These are phyloP conservation scores for Trametes cinnabarina DNA, from an alignment of 768 basidiomycete species.

Conservation along the genomic window DNA sequence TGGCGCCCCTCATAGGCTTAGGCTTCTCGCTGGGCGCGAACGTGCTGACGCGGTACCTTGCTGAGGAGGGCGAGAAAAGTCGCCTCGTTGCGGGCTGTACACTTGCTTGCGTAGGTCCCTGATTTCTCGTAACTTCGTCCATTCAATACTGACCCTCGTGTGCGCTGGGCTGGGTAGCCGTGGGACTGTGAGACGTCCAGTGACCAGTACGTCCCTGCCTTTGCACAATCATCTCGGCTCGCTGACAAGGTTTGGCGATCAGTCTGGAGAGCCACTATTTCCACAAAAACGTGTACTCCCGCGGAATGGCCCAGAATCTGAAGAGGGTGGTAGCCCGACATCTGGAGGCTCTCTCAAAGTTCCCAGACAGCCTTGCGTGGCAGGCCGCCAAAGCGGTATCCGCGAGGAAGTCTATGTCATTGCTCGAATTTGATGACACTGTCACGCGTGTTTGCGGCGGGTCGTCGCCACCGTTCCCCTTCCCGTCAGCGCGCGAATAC, in stretches of 20 bases:
- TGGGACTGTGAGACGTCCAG: slow-evolving; percentile 45
- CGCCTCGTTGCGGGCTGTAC: slow-evolving; percentile 65
- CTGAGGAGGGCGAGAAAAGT: slow-evolving; percentile 69
- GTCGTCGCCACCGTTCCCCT: slow-evolving; percentile 47
- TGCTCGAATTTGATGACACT: slow-evolving; percentile 57
- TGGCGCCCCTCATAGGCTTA: slow-evolving; percentile 78
- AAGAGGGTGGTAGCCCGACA: slow-evolving; percentile 56
- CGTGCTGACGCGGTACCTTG: slow-evolving; percentile 85
- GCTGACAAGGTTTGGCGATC: slow-evolving; percentile 10
- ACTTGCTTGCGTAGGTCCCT: slow-evolving; percentile 66
- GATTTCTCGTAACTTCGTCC: slow-evolving; percentile 13
- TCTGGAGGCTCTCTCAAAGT: slow-evolving; percentile 42
- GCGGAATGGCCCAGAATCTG: slow-evolving; percentile 76
- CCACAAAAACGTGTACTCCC: slow-evolving; percentile 67
- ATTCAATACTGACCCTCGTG: slow-evolving; percentile 8
- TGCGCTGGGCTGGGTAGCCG: slow-evolving; percentile 36
- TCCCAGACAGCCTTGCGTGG: slow-evolving; percentile 51
- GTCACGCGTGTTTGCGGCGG: slow-evolving; percentile 72
- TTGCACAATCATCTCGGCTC: slow-evolving; percentile 4
- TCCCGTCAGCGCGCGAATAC: slow-evolving; percentile 45
- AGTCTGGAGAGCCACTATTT: slow-evolving; percentile 58
- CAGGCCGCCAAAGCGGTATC: slow-evolving; percentile 46
- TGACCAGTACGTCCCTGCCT: slow-evolving; percentile 17
- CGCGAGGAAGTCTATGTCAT: slow-evolving; percentile 49
- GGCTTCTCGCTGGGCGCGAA: slow-evolving; percentile 95